phyloP scores from a whole-genome alignment of 371 early-diverging fungal species.

The Mortierella sp. region DNA sequence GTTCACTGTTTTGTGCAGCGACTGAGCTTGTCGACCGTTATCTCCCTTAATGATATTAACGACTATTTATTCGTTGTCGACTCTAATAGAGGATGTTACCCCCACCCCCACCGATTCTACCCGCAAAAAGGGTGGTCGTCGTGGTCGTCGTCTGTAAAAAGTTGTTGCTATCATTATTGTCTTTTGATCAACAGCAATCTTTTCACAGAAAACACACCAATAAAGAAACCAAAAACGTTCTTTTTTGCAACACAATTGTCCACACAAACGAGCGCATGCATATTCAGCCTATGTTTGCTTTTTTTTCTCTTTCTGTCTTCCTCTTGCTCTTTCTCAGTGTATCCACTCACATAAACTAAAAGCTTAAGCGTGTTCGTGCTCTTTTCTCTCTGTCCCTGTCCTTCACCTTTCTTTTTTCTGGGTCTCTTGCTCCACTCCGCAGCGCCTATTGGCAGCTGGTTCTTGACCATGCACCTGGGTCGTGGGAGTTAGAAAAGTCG shows the following conservation, averaged over 20 bases:
- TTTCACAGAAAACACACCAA: conserved; percentile 12
- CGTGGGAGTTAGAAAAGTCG: conserved; percentile 10
- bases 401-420: no score
- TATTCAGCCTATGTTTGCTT: not conserved
- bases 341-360: no score
- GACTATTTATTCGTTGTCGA: conserved; percentile 5
- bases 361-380: no score
- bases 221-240: conserved; percentile 14
- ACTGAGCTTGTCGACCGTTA: not conserved
- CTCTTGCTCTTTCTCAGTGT: no score
- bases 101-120: conserved; percentile 99
- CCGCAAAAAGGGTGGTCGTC: conserved; percentile 99
- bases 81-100: conserved; percentile 94
- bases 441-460: not conserved
- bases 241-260: not conserved
- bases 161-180: conserved; percentile 28
- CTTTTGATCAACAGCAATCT: conserved; percentile 27
- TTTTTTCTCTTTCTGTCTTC: not conserved
- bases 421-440: not conserved
- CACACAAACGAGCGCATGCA: not conserved
- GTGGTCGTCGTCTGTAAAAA: conserved; percentile 99
- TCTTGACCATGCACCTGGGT: not conserved
- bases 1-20: not conserved
- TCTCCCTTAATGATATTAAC: not conserved
- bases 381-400: not conserved